Percentiles rank a stretch among this genome's conserved stretches.
phyloP scores from a whole-genome alignment of 805 yeast genomes.

The Lipomyces lipofer region DNA sequence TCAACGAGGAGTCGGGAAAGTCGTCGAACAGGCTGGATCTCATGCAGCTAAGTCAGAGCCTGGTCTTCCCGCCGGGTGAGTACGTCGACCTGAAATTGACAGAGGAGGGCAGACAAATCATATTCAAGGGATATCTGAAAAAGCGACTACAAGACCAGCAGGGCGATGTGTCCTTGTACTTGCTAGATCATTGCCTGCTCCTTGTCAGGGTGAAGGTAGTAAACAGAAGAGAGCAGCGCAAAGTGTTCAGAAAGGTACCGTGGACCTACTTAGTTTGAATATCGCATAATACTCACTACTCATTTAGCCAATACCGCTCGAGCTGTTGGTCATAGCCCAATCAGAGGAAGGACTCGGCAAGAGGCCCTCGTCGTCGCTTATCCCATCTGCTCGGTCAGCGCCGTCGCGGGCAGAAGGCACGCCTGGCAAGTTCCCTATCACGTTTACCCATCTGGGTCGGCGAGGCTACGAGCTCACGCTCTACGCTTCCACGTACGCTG shows the following conservation, averaged over 20 bases:
- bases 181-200: constrained; percentile 83
- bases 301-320: constrained; percentile 41
- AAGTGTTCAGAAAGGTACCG: constrained; percentile 70
- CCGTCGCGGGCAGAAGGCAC: constrained; percentile 30
- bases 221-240: constrained; percentile 85
- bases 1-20: constrained; percentile 87
- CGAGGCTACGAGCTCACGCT: constrained; percentile 49
- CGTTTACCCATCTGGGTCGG: constrained; percentile 53
- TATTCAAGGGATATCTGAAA: constrained; percentile 74
- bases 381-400: constrained; percentile 33
- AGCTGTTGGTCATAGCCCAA: constrained; percentile 49
- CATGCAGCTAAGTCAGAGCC: constrained; percentile 79
- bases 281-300: background rate
- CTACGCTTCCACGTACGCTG: constrained; percentile 46
- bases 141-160: constrained; percentile 63
- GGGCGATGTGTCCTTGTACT: constrained; percentile 79
- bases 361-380: constrained; percentile 37
- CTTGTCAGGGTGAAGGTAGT: constrained; percentile 83
- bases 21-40: constrained; percentile 90
- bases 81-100: constrained; percentile 80
- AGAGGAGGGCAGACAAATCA: constrained; percentile 75
- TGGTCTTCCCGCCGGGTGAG: constrained; percentile 79
- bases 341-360: constrained; percentile 66
- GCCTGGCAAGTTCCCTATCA: constrained; percentile 44
- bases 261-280: background rate